Conservation (phyloP, 164 flowering plant species). For the Kingdonia uniflora region DNA sequence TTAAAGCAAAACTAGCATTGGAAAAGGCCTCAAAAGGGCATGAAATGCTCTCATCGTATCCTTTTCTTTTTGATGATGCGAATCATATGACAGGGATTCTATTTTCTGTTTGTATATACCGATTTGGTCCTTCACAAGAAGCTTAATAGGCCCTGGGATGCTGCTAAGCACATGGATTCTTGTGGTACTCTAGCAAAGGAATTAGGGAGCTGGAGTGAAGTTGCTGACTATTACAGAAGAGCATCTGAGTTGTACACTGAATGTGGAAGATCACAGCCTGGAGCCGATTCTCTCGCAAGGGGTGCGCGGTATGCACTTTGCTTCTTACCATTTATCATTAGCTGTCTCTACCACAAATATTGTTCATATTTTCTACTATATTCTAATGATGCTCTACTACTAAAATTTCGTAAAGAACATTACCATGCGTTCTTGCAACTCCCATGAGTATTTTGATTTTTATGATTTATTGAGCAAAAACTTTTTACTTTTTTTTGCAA, state of each 20-base stretch:
- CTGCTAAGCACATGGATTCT: conserved; percentile 97
- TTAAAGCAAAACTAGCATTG: conserved; percentile 71
- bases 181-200: conserved; percentile 83
- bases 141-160: conserved; percentile 86
- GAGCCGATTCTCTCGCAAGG: conserved; percentile 90
- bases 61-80: conserved; percentile 14
- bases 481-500: no score
- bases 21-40: conserved; percentile 96
- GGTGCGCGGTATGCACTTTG: conserved; percentile 68
- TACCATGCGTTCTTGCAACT: no score
- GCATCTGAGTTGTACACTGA: conserved; percentile 74
- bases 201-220: conserved; percentile 67
- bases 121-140: conserved; percentile 36
- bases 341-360: no score
- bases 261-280: conserved; percentile 90
- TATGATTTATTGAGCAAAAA: no score
- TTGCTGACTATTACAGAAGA: conserved; percentile 65
- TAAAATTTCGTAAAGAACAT: no score
- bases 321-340: neutral
- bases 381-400: no score
- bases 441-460: no score
- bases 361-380: no score
- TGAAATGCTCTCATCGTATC: conserved; percentile 94
- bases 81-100: neutral
- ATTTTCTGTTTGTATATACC: conserved; percentile 1